Conservation (phyloP, 345 rosid genomes). For the Gossypium stocksii region DNA sequence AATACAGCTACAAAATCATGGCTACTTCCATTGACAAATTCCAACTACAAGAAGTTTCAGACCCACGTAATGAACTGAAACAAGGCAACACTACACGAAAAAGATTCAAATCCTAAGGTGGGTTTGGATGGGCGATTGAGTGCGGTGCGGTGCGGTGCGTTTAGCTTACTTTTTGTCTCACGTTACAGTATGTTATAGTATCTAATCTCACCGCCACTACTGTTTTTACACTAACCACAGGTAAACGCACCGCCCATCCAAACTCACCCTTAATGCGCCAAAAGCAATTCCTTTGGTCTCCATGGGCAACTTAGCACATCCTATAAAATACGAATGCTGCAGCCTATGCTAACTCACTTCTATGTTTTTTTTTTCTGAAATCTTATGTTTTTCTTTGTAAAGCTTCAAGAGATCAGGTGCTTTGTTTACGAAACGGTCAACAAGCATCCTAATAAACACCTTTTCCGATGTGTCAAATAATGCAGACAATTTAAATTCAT, state of each 20-base stretch:
- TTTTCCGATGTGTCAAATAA: slow-evolving; percentile 32
- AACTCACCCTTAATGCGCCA: too few species aligned
- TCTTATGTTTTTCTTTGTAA: slow-evolving; percentile 22
- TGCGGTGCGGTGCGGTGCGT: too few species aligned
- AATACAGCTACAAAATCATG: too few species aligned
- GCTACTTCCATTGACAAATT: neutral
- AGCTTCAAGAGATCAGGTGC: slow-evolving; percentile 37
- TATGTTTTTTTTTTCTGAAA: neutral
- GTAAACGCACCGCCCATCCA: too few species aligned
- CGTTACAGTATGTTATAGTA: too few species aligned
- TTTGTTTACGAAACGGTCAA: slow-evolving; percentile 8
- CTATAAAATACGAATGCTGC: neutral
- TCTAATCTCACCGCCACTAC: too few species aligned
- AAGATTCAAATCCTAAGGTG: too few species aligned
- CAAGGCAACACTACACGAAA: neutral
- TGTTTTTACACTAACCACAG: too few species aligned
- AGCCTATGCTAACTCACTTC: neutral
- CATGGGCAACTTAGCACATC: neutral
- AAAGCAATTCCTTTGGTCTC: neutral
- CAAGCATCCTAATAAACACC: neutral
- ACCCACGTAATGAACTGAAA: neutral
- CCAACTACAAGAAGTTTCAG: neutral
- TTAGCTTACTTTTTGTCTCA: too few species aligned
- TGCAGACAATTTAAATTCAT: slow-evolving; percentile 28
- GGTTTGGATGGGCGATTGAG: too few species aligned